Percentiles rank a stretch among this genome's conserved stretches.
These are phyloP conservation scores for Mortierella sp. DNA, from an alignment of 371 early-diverging fungal genomes.

Conservation along the genomic window DNA sequence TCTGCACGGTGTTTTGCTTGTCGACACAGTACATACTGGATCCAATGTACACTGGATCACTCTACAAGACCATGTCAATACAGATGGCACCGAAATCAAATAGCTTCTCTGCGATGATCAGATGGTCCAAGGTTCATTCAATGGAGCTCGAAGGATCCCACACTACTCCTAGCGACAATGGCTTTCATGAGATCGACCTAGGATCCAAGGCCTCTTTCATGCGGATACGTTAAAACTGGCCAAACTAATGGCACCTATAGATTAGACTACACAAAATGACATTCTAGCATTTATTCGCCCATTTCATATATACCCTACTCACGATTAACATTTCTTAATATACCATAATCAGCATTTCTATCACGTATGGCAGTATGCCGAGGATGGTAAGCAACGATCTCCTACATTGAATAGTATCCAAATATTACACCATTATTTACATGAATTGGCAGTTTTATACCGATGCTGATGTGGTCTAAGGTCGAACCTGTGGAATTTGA, in stretches of 20 bases:
- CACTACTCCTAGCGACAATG: neutral
- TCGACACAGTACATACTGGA: slow-evolving; percentile 6
- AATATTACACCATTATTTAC: no score
- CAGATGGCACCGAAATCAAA: neutral
- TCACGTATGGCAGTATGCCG: no score
- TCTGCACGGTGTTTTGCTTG: slow-evolving; percentile 2
- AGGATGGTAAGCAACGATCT: no score
- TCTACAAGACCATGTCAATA: slow-evolving; percentile 11
- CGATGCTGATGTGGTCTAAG: slow-evolving; percentile 18
- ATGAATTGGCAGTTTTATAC: no score
- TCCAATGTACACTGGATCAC: slow-evolving; percentile 6
- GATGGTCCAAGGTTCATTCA: slow-evolving; percentile 9
- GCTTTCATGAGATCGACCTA: neutral
- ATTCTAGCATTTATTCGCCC: neutral
- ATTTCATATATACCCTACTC: neutral
- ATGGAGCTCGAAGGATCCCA: slow-evolving; percentile 4
- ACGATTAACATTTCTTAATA: no score
- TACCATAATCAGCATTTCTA: no score
- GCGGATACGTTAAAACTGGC: neutral
- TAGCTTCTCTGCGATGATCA: neutral
- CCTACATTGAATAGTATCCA: no score
- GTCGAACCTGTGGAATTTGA: slow-evolving; percentile 10
- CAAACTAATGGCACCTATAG: neutral
- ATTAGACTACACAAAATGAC: neutral
- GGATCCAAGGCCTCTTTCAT: neutral